Evolutionary conservation across 164 flowering plant species (phyloP).

Genomic region (Sextonia rubra): DNA sequence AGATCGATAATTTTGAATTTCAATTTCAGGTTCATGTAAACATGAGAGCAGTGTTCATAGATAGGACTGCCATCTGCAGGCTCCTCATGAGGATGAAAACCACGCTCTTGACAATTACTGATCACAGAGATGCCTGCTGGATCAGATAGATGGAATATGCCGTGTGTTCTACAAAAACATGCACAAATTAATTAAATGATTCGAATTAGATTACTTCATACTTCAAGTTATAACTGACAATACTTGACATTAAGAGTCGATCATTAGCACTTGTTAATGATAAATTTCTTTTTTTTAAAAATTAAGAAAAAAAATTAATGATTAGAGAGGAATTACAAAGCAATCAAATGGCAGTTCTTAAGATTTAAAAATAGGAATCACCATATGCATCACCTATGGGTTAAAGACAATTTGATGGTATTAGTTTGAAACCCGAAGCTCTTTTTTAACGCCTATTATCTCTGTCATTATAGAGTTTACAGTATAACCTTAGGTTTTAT

Average conservation of each 20-base stretch:
- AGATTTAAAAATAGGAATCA: neutral
- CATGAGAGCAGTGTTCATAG: constrained; percentile 95
- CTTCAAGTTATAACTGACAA: neutral
- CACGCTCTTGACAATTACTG: constrained; percentile 83
- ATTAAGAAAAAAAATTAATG: neutral
- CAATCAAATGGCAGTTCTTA: neutral
- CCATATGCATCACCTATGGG: no score
- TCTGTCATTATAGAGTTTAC: no score
- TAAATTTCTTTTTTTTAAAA: no score
- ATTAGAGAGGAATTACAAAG: neutral
- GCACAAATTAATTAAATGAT: neutral
- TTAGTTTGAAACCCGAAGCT: no score
- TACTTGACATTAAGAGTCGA: neutral
- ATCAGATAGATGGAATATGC: constrained; percentile 94
- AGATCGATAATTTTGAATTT: constrained; percentile 82
- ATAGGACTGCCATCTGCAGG: constrained; percentile 77
- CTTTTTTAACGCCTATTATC: no score
- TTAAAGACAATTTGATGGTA: no score
- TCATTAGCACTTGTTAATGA: neutral
- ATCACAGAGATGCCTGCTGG: constrained; percentile 79
- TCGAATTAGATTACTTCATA: neutral
- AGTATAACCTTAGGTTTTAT: no score
- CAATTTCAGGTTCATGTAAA: constrained; percentile 64
- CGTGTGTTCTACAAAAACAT: constrained; percentile 69
- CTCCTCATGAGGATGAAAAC: constrained; percentile 99